Evolutionary conservation across 1,284 basidiomycete species (phyloP), one percentile per base, ranked within the genome.

Genomic region (Gymnopus androsaceus): DNA sequence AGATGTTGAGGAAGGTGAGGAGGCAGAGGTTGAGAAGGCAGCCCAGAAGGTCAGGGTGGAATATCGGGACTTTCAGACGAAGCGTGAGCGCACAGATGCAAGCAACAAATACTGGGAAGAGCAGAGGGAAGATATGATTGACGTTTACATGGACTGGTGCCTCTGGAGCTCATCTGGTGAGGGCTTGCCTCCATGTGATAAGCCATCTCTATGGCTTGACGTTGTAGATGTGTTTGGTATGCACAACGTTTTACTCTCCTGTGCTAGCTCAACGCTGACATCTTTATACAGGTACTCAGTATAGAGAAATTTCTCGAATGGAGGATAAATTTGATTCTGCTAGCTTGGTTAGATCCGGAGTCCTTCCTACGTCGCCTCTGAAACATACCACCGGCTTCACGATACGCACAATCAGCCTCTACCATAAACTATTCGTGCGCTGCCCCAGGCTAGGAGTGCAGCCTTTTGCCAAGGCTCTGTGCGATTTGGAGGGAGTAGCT

Each of bases 371-470:
- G 33, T 25, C 33, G 23, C 53, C 53, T 12, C 53, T 54, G 4
- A n/a, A 27, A 5, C 44, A 54, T 27, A 23, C 37, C 3, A 28
- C 33, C 3, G 53, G 34, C 21, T 25, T 54, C 6, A 34, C 53
- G 9, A 47, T 38, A 7, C 31, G 17, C 14, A 40, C 44, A 11
- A 15, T 54, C 15, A 44, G 48, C 8, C 44, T 54, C 6, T 54
- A 47, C 23, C 53, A 54, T 21, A 36, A 31, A 23, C 34, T 54
- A 2, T 54, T 54, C 31, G 44, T 54, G 3, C 19, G 45, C 38
- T 54, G 53, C 44, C 53, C 53, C 6, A 33, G 31, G 14, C 31
- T 33, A 33, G 31, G 31, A n/a, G n/a, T n/a, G n/a, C n/a, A n/a
- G n/a, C n/a, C n/a, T n/a, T n/a, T n/a, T n/a, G n/a, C n/a, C n/a